These are phyloP conservation scores for Phaffomyces opuntiae DNA, from an alignment of 805 yeast genomes.

Conservation along the genomic window DNA sequence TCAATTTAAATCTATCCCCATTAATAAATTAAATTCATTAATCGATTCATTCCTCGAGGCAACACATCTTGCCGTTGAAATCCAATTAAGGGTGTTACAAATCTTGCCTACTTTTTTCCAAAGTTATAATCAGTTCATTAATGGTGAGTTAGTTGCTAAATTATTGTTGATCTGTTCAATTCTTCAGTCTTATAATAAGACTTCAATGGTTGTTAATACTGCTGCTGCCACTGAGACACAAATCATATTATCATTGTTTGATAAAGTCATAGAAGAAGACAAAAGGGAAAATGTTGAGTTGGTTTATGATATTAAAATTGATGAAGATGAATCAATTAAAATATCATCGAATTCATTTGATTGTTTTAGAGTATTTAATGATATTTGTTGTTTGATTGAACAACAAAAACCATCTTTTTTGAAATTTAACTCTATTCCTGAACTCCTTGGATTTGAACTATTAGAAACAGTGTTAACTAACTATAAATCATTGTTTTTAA, in stretches of 20 bases:
- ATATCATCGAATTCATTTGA: constrained; percentile 57
- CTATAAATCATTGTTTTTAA: constrained; percentile 48
- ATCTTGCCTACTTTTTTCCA: constrained; percentile 70
- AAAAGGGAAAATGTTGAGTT: constrained; percentile 6
- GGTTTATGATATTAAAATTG: constrained; percentile 25
- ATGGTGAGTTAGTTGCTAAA: constrained; percentile 48
- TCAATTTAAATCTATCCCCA: constrained; percentile 46
- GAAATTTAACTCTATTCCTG: constrained; percentile 44
- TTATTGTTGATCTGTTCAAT: constrained; percentile 64
- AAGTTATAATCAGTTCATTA: constrained; percentile 48
- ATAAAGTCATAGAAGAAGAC: constrained; percentile 44
- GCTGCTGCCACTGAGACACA: constrained; percentile 94
- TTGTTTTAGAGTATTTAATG: constrained; percentile 61
- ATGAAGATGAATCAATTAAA: constrained; percentile 34
- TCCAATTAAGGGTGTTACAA: constrained; percentile 82
- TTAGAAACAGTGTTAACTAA: constrained; percentile 71
- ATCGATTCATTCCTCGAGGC: constrained; percentile 68
- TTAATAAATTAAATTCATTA: constrained; percentile 43
- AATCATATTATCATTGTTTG: constrained; percentile 70
- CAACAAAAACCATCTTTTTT: constrained; percentile 49
- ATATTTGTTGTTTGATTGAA: constrained; percentile 63
- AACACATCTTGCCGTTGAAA: constrained; percentile 67
- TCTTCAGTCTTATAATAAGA: constrained; percentile 60
- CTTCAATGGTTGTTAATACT: constrained; percentile 76
- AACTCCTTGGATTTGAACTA: constrained; percentile 72